These are phyloP conservation scores for Colletotrichum orchidophilum DNA, from an alignment of 2,329 filamentous ascomycete species.

Conservation along the genomic window DNA sequence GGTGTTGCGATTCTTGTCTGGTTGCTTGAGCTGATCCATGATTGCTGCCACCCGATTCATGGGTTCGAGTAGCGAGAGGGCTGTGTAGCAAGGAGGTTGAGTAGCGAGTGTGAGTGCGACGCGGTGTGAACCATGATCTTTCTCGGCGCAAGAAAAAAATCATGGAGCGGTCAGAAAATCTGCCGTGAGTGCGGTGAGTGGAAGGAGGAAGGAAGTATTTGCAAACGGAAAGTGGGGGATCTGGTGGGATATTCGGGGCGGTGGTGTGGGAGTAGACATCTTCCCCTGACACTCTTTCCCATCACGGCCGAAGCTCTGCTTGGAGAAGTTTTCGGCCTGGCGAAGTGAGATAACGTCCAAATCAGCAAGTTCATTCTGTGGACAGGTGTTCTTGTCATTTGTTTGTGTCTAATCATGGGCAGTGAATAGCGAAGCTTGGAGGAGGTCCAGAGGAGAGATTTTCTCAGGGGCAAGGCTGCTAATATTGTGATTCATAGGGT, in stretches of 20 bases:
- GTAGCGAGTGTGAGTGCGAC: not conserved
- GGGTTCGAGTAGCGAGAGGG: not conserved
- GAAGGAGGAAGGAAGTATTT: not conserved
- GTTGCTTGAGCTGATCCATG: not conserved
- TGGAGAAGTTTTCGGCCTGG: not conserved
- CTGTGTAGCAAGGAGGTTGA: not conserved
- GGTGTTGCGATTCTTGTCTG: not conserved
- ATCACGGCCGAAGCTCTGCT: not conserved
- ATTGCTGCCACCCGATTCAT: not conserved
- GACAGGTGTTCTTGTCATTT: not conserved
- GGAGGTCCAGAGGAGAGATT: too few species aligned
- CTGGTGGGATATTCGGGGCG: not conserved
- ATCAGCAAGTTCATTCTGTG: not conserved
- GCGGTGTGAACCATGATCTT: not conserved
- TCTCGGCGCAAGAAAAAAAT: not conserved
- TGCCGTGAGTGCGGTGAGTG: not conserved
- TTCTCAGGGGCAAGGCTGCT: too few species aligned
- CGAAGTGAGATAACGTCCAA: not conserved
- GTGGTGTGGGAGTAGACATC: not conserved
- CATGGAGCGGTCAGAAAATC: not conserved
- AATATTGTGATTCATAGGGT: too few species aligned
- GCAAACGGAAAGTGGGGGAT: not conserved
- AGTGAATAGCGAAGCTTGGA: too few species aligned
- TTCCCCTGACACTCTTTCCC: not conserved
- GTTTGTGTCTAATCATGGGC: not conserved